phyloP scores from a whole-genome alignment of 768 basidiomycete genomes.

The Leucocoprinus sp. region DNA sequence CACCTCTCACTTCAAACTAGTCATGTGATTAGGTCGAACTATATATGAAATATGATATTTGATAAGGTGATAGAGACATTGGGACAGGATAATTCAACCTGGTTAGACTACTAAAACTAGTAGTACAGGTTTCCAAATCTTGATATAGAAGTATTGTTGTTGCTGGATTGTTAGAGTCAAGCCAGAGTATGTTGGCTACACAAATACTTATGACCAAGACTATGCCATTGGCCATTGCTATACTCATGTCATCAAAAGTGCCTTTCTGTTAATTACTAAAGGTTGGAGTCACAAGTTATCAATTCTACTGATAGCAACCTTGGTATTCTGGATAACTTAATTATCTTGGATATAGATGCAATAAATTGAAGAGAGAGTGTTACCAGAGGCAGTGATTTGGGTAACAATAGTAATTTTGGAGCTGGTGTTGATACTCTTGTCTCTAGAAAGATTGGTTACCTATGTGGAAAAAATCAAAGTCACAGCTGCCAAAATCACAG shows the following conservation, averaged over 20 bases:
- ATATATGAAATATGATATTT: constrained; percentile 16
- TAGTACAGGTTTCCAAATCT: constrained; percentile 17
- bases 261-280: constrained; percentile 14
- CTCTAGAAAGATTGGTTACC: constrained; percentile 17
- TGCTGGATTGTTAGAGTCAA: constrained; percentile 30
- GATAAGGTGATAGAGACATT: constrained; percentile 17
- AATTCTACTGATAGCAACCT: constrained; percentile 12
- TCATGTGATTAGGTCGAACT: not conserved
- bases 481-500: constrained; percentile 18
- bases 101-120: constrained; percentile 12
- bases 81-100: constrained; percentile 11
- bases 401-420: constrained; percentile 20
- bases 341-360: constrained; percentile 18
- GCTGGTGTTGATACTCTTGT: constrained; percentile 17
- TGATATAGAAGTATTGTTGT: constrained; percentile 13
- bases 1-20: not conserved
- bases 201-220: constrained; percentile 32
- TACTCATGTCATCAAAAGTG: constrained; percentile 18
- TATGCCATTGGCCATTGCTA: constrained; percentile 20
- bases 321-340: constrained; percentile 17
- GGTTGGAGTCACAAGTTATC: constrained; percentile 13
- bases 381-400: constrained; percentile 15
- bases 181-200: constrained; percentile 32
- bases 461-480: constrained; percentile 19
- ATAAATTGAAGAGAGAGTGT: constrained; percentile 16